Percentiles rank a stretch among this genome's conserved stretches.
Conservation (phyloP, 768 basidiomycete species). For the Rubroboletus pulcherrimus region DNA sequence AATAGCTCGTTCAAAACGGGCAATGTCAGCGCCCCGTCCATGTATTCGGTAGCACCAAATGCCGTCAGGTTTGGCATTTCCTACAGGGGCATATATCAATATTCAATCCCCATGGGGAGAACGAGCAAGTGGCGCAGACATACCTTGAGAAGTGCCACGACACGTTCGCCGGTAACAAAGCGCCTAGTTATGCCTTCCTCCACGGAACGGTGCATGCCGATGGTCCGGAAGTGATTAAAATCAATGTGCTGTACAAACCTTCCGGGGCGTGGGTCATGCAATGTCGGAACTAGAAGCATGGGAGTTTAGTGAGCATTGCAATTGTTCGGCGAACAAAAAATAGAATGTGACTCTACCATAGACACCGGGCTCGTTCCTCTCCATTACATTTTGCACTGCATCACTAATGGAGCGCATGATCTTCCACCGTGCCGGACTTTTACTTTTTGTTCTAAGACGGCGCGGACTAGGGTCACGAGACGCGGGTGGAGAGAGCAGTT, state of each 20-base stretch:
- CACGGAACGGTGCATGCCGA: constrained; percentile 90
- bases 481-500: constrained; percentile 72
- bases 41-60: constrained; percentile 98
- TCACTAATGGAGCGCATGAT: constrained; percentile 75
- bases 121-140: constrained; percentile 15
- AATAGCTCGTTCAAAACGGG: constrained; percentile 87
- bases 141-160: constrained; percentile 76
- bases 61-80: constrained; percentile 83
- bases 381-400: constrained; percentile 70
- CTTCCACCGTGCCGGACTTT: constrained; percentile 82
- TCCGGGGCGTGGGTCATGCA: constrained; percentile 69
- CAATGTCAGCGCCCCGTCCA: constrained; percentile 88
- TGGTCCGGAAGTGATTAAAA: constrained; percentile 96
- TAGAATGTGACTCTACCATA: constrained; percentile 51
- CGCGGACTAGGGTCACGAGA: constrained; percentile 83
- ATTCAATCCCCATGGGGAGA: constrained; percentile 4
- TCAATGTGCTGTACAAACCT: constrained; percentile 83
- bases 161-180: constrained; percentile 88
- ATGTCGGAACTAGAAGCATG: constrained; percentile 51
- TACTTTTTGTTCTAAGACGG: constrained; percentile 70
- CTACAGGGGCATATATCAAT: constrained; percentile 35
- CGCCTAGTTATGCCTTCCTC: constrained; percentile 86
- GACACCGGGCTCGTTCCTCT: constrained; percentile 58
- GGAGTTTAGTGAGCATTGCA: background rate
- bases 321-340: constrained; percentile 1